Conservation (phyloP, 805 yeast species). For the Ogataea pini region DNA sequence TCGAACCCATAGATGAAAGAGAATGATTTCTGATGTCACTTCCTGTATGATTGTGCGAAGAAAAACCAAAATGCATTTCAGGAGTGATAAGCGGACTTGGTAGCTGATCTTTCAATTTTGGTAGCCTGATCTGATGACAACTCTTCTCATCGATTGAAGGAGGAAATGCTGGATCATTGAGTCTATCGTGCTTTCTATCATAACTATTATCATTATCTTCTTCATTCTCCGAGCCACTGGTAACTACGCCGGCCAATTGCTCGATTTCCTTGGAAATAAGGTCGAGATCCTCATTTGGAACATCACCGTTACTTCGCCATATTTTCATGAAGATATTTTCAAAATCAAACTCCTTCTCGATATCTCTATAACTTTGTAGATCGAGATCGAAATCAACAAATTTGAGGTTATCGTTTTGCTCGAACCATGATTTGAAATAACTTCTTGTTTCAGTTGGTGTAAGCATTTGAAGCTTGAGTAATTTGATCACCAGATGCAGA, state of each 20-base stretch:
- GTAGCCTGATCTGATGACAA: background rate
- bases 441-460: conserved; percentile 26
- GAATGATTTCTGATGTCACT: conserved; percentile 14
- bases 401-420: conserved; percentile 40
- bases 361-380: conserved; percentile 58
- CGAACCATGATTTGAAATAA: conserved; percentile 31
- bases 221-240: conserved; percentile 9
- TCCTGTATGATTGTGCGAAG: background rate
- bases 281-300: conserved; percentile 25
- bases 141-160: no score
- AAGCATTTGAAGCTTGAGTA: conserved; percentile 48
- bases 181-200: background rate
- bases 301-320: conserved; percentile 32
- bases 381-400: conserved; percentile 59
- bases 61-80: conserved; percentile 7
- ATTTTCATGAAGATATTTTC: conserved; percentile 36
- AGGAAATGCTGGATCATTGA: background rate
- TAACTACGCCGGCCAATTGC: conserved; percentile 5
- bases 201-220: conserved; percentile 8
- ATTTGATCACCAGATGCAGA: conserved; percentile 57
- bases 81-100: conserved; percentile 27
- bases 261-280: conserved; percentile 30
- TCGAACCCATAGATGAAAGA: conserved; percentile 5
- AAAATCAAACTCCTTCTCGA: conserved; percentile 57
- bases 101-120: conserved; percentile 15